Evolutionary conservation across 2,329 filamentous ascomycete genomes (phyloP).

Genomic region (Lachnellula subtilissima): DNA sequence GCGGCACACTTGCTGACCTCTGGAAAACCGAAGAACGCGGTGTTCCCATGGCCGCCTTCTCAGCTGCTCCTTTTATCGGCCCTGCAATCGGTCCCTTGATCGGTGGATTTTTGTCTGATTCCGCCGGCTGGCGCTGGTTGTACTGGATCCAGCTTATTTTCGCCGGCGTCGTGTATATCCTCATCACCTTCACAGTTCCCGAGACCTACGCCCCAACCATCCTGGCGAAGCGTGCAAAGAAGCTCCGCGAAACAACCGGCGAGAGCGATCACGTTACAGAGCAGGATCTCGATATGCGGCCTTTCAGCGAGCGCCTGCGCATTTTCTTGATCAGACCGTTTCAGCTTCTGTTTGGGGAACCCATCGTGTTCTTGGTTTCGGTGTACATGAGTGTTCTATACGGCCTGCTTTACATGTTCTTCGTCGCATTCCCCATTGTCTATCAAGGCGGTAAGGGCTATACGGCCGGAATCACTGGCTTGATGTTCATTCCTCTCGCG

Average conservation of each 20-base stretch:
- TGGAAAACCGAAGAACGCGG: slow-evolving; percentile 80
- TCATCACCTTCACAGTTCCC: slow-evolving; percentile 84
- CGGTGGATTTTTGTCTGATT: slow-evolving; percentile 70
- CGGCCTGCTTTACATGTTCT: slow-evolving; percentile 63
- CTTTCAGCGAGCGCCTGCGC: slow-evolving; percentile 61
- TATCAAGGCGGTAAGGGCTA: slow-evolving; percentile 70
- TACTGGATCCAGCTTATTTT: slow-evolving; percentile 86
- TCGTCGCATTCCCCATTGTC: slow-evolving; percentile 79
- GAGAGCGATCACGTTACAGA: slow-evolving; percentile 69
- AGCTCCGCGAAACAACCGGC: slow-evolving; percentile 65
- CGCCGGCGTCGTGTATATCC: slow-evolving; percentile 62
- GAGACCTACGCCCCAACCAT: slow-evolving; percentile 84
- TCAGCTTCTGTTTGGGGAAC: slow-evolving; percentile 76
- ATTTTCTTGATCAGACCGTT: slow-evolving; percentile 79
- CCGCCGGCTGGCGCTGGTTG: slow-evolving; percentile 72
- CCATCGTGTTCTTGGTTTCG: slow-evolving; percentile 78
- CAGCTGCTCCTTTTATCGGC: slow-evolving; percentile 75
- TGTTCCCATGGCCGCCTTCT: slow-evolving; percentile 83
- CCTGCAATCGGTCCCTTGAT: slow-evolving; percentile 72
- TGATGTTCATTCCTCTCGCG: slow-evolving; percentile 68
- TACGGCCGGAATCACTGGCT: slow-evolving; percentile 68
- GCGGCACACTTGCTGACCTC: slow-evolving; percentile 77
- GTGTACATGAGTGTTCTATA: slow-evolving; percentile 83
- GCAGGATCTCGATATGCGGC: slow-evolving; percentile 69
- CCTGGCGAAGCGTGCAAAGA: slow-evolving; percentile 64